Evolutionary conservation across 75 land plant species (phyloP), one percentile per base, ranked within the genome.

Genomic region (Picea sitchensis): DNA sequence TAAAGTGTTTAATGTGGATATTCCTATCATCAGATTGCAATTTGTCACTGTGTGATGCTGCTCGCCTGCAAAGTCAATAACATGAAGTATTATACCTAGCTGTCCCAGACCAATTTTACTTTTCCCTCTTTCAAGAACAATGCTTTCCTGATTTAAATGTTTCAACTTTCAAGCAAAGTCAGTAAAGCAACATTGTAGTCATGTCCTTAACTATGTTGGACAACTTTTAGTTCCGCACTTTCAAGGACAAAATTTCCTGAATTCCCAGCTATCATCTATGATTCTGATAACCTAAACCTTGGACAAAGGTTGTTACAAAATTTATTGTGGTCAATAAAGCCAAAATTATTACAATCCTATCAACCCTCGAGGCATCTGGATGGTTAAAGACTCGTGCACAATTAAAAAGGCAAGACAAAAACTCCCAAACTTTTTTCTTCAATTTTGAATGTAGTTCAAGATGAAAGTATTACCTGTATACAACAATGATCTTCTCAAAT

Each of bases 401-500:
- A 9, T 6, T n/a, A 76, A 82, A 1, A 47, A 47, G n/a, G n/a
- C 23, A 41, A 44, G 47, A 2, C 44, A 69, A 69, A n/a, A 44
- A 20, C 8, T 18, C 9, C 54, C 23, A 38, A 47, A 71, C 9
- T 71, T 41, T 13, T 61, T 17, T n/a, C 54, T 71, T 71, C 18
- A 44, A 18, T 5, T 78, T 13, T 3, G 21, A 18, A 44, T 34
- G 11, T 6, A 36, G 26, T 20, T 41, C 59, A 58, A n/a, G 41
- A 54, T 13, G 7, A 34, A 77, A 3, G 11, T 14, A 60, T 26
- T 87, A 96, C 99, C 99, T 92, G 90, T 96, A 96, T 21, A 96
- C 89, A 71, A 96, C 87, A 82, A 96, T 95, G n/a, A 96, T 92
- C 75, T 98, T 84, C 73, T 96, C 95, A 87, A 96, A 96, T 41